Base-by-base conservation (phyloP, 2,329 filamentous ascomycete genomes). In the Arthrobotrys iridis region DNA sequence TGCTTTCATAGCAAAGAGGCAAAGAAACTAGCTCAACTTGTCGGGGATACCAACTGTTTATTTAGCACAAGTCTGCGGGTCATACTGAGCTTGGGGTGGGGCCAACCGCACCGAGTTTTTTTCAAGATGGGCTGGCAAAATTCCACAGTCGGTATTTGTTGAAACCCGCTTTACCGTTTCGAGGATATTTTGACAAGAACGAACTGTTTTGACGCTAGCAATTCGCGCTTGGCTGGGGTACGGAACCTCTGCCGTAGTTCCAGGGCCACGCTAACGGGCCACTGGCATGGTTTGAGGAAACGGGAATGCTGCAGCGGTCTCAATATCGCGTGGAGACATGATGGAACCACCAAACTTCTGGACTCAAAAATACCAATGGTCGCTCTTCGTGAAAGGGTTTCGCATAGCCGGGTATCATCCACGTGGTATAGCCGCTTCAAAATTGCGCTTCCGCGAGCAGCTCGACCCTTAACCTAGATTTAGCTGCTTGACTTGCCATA, bases 171-270 rank as follows among this genome's bases (percentile, higher is more conserved):
- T 57, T 63, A 13, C 57, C 40, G n/a, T 26, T 50, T 52, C 24
- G 26, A 43, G 58, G 45, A 64, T 50, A 57, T 58, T 48, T 26
- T 62, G 41, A 55, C 50, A 35, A 55, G 50, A 28, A 55, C 30
- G 52, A 41, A 52, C 30, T 30, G 41, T 35, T 45, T 55, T 74
- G 45, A 62, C 68, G 68, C 68, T 58, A 52, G 41, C 8, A 52
- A 22, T 37, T 60, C 45, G 55, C 45, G 45, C 57, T 62, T 62
- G 60, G 33, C 63, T 24, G 22, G 62, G 70, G 55, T 67, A 26
- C 71, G 71, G 71, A 75, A 68, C 46, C 22, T 57, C 48, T 68
- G 63, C 71, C 63, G 71, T 41, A 18, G 57, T 75, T 75, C 71
- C 71, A 63, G 20, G n/a, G 37, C 70, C 52, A 66, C 46, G 62